Evolutionary conservation across 1,284 basidiomycete genomes (phyloP).

Genomic region (Hemileia vastatrix): DNA sequence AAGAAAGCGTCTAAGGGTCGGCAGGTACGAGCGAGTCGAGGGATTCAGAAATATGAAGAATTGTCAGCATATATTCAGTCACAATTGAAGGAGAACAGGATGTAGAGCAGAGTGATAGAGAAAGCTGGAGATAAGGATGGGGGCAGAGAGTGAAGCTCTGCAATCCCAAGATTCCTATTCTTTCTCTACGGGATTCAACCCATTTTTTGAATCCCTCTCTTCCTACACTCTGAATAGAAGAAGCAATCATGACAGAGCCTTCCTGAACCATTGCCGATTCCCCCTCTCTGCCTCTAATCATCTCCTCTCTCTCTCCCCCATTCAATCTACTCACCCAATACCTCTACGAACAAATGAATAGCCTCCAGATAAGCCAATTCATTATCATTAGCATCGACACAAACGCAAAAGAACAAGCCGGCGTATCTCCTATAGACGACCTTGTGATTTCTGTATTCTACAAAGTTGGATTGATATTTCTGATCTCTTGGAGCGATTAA

Average conservation of each 20-base stretch:
- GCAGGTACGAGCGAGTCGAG: background rate
- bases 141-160: background rate
- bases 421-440: slow-evolving; percentile 90
- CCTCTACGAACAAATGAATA: slow-evolving; percentile 42
- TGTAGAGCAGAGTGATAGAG: background rate
- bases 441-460: slow-evolving; percentile 95
- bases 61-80: background rate
- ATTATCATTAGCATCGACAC: slow-evolving; percentile 52
- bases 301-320: background rate
- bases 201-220: background rate
- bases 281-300: slow-evolving; percentile 16
- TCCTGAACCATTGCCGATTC: background rate
- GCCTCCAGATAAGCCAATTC: slow-evolving; percentile 41
- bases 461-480: slow-evolving; percentile 98
- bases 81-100: slow-evolving; percentile 13
- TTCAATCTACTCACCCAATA: slow-evolving; percentile 27
- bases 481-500: slow-evolving; percentile 90
- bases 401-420: slow-evolving; percentile 93
- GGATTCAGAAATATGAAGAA: background rate
- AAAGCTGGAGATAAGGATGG: background rate
- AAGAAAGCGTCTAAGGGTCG: slow-evolving; percentile 75
- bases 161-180: too few species aligned
- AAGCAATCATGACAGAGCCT: background rate
- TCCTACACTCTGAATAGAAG: background rate
- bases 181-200: background rate